Evolutionary conservation across 306 rosid genomes (phyloP), one percentile per base, ranked within the genome.

Genomic region (Quercus robur): DNA sequence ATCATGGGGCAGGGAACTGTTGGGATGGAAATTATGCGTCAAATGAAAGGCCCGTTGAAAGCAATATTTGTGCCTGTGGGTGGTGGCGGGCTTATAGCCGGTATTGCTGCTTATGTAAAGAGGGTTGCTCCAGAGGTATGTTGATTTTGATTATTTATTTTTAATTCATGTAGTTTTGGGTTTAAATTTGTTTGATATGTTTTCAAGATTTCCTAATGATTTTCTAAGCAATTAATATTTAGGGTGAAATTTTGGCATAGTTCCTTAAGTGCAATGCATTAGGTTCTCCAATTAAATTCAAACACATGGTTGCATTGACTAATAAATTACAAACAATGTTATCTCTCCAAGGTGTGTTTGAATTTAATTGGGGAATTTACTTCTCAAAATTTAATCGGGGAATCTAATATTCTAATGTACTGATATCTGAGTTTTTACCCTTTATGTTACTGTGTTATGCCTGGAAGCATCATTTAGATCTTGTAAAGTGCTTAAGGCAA

Each of bases 1-100:
- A 96, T 96, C 55, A 88, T 77, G 74, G 99, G 99, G 8, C 98
- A 93, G 83, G 99, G 99, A 80, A 96, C 99, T 0, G 85, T 96
- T 33, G 99, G 99, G 76, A 96, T 93, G 99, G 98, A 96, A 83
- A 84, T 93, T 81, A 82, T 89, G 67, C 94, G 97, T 71, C 99
- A 96, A 80, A 85, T 85, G 61, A 75, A 82, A 69, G 84, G 82
- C 64, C 92, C 94, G 3, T 15, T 93, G 83, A 90, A 90, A 80
- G 98, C 99, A 4, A 93, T 96, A 41, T 96, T 96, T 81, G 99
- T 93, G 84, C 99, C 99, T 1, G 91, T 96, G 23, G 99, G 99
- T 51, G 99, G 99, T 31, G 99, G 99, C 66, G 99, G 99, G 59
- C 90, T 96, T 41, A 91, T 96, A 30, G 97, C 99, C 77, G 99